Evolutionary conservation across 192 early-diverging fungal species (phyloP).

Genomic region (Backusella circina): DNA sequence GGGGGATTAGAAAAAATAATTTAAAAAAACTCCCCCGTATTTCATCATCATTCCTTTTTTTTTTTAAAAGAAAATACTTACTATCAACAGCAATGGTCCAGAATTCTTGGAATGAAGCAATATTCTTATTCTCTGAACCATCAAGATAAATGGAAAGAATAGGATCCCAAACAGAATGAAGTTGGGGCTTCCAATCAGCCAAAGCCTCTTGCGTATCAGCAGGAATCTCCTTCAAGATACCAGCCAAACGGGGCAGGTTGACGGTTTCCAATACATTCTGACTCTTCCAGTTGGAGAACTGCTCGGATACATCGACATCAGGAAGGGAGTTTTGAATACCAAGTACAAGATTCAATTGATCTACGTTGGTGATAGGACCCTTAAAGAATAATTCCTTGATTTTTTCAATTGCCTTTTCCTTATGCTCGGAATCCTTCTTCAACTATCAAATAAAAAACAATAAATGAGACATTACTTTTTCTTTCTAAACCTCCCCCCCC

Average conservation of each 20-base stretch:
- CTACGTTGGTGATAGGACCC: slow-evolving; percentile 45
- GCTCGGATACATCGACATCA: slow-evolving; percentile 18
- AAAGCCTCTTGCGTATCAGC: slow-evolving; percentile 38
- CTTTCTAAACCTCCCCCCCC: background rate
- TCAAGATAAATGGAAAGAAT: slow-evolving; percentile 60
- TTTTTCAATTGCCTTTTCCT: slow-evolving; percentile 37
- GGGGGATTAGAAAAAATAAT: background rate
- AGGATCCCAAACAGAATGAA: slow-evolving; percentile 80
- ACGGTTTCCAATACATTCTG: slow-evolving; percentile 23
- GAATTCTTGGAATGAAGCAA: slow-evolving; percentile 66
- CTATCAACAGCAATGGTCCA: slow-evolving; percentile 79
- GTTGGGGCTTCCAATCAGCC: slow-evolving; percentile 67
- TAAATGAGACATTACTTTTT: too few species aligned
- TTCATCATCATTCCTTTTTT: background rate
- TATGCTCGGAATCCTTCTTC: slow-evolving; percentile 11
- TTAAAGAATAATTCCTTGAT: slow-evolving; percentile 37
- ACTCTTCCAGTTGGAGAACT: slow-evolving; percentile 31
- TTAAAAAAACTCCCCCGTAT: too few species aligned
- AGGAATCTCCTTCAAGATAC: slow-evolving; percentile 30
- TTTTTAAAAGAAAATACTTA: slow-evolving; percentile 24
- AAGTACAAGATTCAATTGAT: slow-evolving; percentile 50
- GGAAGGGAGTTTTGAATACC: slow-evolving; percentile 38
- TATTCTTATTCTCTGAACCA: slow-evolving; percentile 26
- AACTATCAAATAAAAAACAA: background rate
- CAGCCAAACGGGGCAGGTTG: slow-evolving; percentile 29